Conservation (phyloP, 495 filamentous ascomycete genomes). For the Darksidea phi region DNA sequence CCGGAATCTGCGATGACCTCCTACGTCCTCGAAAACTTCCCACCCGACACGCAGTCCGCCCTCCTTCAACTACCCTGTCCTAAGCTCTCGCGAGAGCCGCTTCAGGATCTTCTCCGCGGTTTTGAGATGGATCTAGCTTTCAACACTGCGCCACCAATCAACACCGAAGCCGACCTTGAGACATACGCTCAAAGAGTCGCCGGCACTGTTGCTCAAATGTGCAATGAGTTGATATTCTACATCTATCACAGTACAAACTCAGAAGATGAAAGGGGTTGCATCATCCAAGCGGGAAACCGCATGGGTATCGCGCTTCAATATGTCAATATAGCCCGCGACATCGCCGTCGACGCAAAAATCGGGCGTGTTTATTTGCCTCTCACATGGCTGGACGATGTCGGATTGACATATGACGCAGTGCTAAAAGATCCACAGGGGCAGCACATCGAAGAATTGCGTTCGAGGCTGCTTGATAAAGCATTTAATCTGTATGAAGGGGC, state of each 20-base stretch:
- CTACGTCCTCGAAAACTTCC: slow-evolving; percentile 50
- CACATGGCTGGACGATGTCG: slow-evolving; percentile 57
- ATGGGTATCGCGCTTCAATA: slow-evolving; percentile 72
- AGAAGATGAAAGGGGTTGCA: slow-evolving; percentile 17
- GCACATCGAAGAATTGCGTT: slow-evolving; percentile 50
- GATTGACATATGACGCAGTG: slow-evolving; percentile 53
- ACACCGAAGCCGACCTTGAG: slow-evolving; percentile 54
- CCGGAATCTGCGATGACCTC: slow-evolving; percentile 29
- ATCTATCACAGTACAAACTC: slow-evolving; percentile 45
- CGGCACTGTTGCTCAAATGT: slow-evolving; percentile 65
- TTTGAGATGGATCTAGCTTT: slow-evolving; percentile 63
- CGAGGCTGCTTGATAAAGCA: slow-evolving; percentile 55
- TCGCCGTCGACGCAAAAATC: slow-evolving; percentile 59
- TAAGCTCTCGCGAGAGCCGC: slow-evolving; percentile 52
- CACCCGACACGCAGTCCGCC: slow-evolving; percentile 48
- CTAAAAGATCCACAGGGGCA: slow-evolving; percentile 48
- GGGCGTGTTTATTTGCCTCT: slow-evolving; percentile 63
- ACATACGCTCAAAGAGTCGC: slow-evolving; percentile 61
- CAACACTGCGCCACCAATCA: slow-evolving; percentile 51
- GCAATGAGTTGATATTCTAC: slow-evolving; percentile 60
- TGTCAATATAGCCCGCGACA: slow-evolving; percentile 70
- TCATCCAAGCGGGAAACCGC: slow-evolving; percentile 50
- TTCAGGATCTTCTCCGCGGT: slow-evolving; percentile 59
- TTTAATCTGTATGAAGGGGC: slow-evolving; percentile 54
- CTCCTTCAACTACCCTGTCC: slow-evolving; percentile 55